Base-by-base conservation (phyloP, 108 stramenopile species). In the Nitzschia sp. region DNA sequence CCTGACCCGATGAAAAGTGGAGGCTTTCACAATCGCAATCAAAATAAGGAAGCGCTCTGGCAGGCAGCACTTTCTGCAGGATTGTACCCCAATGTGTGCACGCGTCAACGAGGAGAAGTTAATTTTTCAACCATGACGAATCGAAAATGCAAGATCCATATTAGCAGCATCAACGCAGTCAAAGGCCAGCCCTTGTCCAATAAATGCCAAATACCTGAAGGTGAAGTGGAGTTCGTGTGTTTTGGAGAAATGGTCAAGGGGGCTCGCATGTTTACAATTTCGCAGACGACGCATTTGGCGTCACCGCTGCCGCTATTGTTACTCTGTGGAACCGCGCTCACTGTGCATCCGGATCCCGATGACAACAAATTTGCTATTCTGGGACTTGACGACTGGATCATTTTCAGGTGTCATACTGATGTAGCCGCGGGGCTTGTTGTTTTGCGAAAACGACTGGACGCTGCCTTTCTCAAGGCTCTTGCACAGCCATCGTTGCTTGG, bases 101-200 rank as follows among this genome's bases (percentile, higher is more conserved):
- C 50, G 25, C 75, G 90, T 26, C 68, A 77, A 29, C 26, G 27
- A 29, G 90, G 90, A 2, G 85, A 88, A 17, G 69, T 78, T 1
- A 91, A 91, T 55, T 91, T 86, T 72, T 77, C 84, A 1, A 91
- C 87, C 1, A 80, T 80, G 72, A 76, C 79, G 15, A 88, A 86
- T 36, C 80, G 75, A 55, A 91, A 88, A 59, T 78, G 78, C 34
- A 91, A 88, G 73, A 80, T 88, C 22, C 90, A 91, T 65, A 34
- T 86, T 1, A 76, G 81, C 30, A 82, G 80, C 54, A 83, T 91
- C 59, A 91, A 91, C 58, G 75, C 90, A 0, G 65, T 86, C 41
- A 84, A 85, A 57, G 77, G 85, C 9, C 82, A 82, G 72, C 78
- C 67, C 45, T 55, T 44, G 77, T 85, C 66, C 77, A 76, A 59